Evolutionary conservation across 768 basidiomycete species (phyloP), one percentile per base, ranked within the genome.

Genomic region (Rhodotorula toruloides): DNA sequence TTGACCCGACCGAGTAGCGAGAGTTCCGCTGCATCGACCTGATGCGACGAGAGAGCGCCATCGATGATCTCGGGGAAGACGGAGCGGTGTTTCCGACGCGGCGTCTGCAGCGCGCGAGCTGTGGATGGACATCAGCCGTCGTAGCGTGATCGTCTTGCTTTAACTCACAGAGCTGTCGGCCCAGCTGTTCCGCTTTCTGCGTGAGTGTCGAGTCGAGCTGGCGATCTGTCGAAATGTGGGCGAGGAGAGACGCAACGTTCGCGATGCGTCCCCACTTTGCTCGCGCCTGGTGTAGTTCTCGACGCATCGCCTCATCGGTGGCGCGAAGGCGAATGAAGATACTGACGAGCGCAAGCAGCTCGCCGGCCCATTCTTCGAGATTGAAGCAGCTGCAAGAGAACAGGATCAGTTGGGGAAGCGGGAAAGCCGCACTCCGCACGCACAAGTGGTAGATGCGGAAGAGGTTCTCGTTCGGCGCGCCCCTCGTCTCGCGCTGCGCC

Each of bases 331-430:
- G 82, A 56, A 85, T 82, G 82, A 97, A 89, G 13, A 89, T 86
- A 75, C 92, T 89, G 0, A 90, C 83, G 17, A 98, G 84, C 27
- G 84, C 85, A 39, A 87, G 81, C 56, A 94, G 77, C 77, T 98
- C 94, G 63, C 83, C 81, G 13, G 90, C 84, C 76, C 97, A 97
- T 75, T 98, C 96, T 78, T 99, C 91, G 49, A 97, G 77, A 0
- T 91, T 94, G 78, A 97, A 99, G 70, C 96, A 88, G 78, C 94
- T 97, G 80, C 92, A 94, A 75, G 93, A 94, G 0, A 92, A 22
- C 1, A 14, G 9, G 17, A 12, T 44, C n/a, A 44, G 50, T 25
- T 0, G 16, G 14, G 4, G 32, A 1, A 13, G 0, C n/a, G 25
- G 10, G 14, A 29, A 21, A 22, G 12, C 2, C 7, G 31, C 0